Evolutionary conservation across 2,329 filamentous ascomycete species (phyloP), one percentile per base, ranked within the genome.

Genomic region (Fusarium ambrosium): DNA sequence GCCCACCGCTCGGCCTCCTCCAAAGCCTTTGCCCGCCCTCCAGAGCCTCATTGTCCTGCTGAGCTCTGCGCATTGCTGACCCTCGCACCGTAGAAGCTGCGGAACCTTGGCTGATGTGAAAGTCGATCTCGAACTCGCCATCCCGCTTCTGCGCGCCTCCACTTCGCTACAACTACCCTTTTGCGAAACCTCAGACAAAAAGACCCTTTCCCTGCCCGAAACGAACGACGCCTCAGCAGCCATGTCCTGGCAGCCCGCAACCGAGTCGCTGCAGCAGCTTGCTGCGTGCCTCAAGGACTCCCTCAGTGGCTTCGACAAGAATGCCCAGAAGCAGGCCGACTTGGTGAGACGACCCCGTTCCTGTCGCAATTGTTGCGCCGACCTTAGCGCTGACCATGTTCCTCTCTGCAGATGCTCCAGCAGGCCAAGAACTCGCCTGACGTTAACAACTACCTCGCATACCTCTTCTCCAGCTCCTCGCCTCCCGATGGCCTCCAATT

Each of bases 381-480:
- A 56, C 55, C 60, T 14, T 37, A 24, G 48, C 69, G 61, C 78
- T 80, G 72, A 81, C 76, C 69, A 55, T 61, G 55, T 67, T 60
- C 60, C 63, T 62, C 59, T 67, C 59, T 71, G 62, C 79, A 98
- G 97, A 97, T 98, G 94, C 94, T 99, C 79, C 89, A 91, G 76
- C 94, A 97, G 86, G 97, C 96, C 71, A 97, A 94, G 82, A 86
- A 88, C 62, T 97, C 94, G 13, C 95, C 95, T 59, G 96, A 98
- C 83, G 94, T 98, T 87, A 96, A 97, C 87, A 98, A 98, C 85
- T 99, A 99, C 84, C 92, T 99, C 53, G 94, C 94, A 77, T 98
- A 94, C 84, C 90, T 99, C 72, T 94, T 97, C 84, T 94, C 94
- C 70, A 95, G 90, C 78, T 82, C 90, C 66, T 88, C 91, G 73